A percentile compares a stretch with the other conserved stretches of the same genome.
Conservation (phyloP, 768 basidiomycete species). For the Lactifluus subvellereus region DNA sequence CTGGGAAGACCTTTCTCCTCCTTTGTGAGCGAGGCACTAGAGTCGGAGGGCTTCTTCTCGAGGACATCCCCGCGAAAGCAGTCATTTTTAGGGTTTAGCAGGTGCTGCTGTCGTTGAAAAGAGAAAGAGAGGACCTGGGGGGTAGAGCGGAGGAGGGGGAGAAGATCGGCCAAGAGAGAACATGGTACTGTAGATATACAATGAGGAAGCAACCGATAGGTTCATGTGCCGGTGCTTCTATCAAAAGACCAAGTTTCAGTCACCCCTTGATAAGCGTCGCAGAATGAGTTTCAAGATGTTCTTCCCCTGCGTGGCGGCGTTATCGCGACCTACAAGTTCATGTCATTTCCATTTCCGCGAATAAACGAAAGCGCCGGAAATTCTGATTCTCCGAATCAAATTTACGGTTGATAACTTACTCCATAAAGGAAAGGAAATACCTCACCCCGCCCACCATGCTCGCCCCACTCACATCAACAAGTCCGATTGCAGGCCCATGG, state of each 20-base stretch:
- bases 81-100: background rate
- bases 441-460: no score
- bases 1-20: conserved; percentile 24
- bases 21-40: conserved; percentile 26
- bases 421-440: no score
- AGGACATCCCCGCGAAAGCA: background rate
- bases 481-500: no score
- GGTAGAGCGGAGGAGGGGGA: background rate
- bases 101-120: conserved; percentile 7
- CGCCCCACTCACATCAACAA: no score
- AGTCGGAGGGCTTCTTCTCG: conserved; percentile 27
- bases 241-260: background rate
- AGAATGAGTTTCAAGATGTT: no score
- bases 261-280: no score
- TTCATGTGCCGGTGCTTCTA: background rate
- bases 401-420: background rate
- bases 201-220: background rate
- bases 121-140: background rate
- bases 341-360: no score
- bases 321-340: no score
- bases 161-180: background rate
- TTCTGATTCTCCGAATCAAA: no score
- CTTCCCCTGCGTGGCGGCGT: no score
- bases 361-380: no score
- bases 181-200: background rate